These are phyloP conservation scores for Metschnikowia hibisci DNA, from an alignment of 805 yeast genomes.

Conservation along the genomic window DNA sequence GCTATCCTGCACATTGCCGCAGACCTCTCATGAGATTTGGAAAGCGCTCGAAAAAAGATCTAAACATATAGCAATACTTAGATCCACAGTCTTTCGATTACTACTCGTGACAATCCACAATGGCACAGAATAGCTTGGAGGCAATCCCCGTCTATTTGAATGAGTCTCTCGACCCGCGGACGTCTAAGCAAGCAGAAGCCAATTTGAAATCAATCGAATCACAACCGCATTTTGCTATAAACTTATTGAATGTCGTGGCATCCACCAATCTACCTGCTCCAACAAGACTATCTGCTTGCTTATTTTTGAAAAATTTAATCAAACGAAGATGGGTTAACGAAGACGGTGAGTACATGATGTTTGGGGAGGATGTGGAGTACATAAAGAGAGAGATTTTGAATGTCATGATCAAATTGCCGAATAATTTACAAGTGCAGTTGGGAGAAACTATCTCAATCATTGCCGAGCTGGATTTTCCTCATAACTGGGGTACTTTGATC, in stretches of 20 bases:
- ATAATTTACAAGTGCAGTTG: constrained; percentile 79
- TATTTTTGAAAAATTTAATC: constrained; percentile 85
- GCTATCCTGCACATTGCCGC: constrained; percentile 1
- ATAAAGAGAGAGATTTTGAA: constrained; percentile 76
- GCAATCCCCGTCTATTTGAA: constrained; percentile 52
- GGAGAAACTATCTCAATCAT: constrained; percentile 91
- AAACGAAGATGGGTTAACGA: constrained; percentile 88
- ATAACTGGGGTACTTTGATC: constrained; percentile 74
- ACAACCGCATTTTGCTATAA: constrained; percentile 70
- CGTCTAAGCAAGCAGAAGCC: constrained; percentile 65
- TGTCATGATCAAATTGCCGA: constrained; percentile 82
- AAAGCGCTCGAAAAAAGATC: constrained; percentile 6
- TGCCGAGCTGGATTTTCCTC: constrained; percentile 96
- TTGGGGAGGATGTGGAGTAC: constrained; percentile 55
- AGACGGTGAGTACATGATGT: constrained; percentile 70
- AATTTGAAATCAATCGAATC: constrained; percentile 59
- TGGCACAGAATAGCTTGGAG: constrained; percentile 40
- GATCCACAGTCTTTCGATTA: constrained; percentile 7
- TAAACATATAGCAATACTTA: constrained; percentile 6
- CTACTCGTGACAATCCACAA: constrained; percentile 7
- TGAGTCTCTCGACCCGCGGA: constrained; percentile 60
- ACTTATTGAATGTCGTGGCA: constrained; percentile 74
- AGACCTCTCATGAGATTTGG: background rate
- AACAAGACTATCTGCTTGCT: constrained; percentile 80
- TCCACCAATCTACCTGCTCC: constrained; percentile 48